Evolutionary conservation across 768 basidiomycete genomes (phyloP), one percentile per base, ranked within the genome.

Genomic region (Cystobasidium tubakii): DNA sequence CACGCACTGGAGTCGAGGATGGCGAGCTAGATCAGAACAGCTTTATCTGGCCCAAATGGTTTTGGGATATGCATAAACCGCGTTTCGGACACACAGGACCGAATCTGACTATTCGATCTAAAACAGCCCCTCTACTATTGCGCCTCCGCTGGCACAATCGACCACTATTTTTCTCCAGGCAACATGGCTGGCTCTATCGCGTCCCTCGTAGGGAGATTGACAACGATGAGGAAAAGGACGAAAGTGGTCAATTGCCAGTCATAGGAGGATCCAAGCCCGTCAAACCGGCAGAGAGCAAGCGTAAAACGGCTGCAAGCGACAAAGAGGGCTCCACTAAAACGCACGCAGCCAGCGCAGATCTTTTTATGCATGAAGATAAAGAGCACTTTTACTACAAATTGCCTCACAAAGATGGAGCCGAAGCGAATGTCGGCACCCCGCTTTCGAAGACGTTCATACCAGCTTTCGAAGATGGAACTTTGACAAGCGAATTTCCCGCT

Each of bases 381-480:
- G 63, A 78, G 15, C 85, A 85, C 1, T 71, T 83, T 1, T 99
- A 92, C 82, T 90, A 91, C 84, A 93, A 96, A 81, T 84, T 99
- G 0, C 96, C 96, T 0, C 96, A 99, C 82, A 92, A 93, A 80
- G 92, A 95, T 76, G 95, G 95, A 1, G 93, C 95, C 75, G 86
- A 86, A 69, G 91, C 91, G 23, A 97, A 97, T 79, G 95, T 99
- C n/a, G 95, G 93, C 1, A 92, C 85, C 76, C 93, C 94, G 3
- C 85, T 98, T 2, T 85, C 87, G 44, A 96, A 97, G 82, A 87
- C 87, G 3, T 98, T 97, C 80, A 85, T 96, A 81, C 89, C 90
- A 79, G 90, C 86, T 76, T 89, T 91, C 36, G 88, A 91, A 80
- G 90, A 93, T 75, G 91, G 92, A 17, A 90, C 88, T 7, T 82